phyloP scores from a whole-genome alignment of 441 rosid genomes.

The Mallotus repandus region DNA sequence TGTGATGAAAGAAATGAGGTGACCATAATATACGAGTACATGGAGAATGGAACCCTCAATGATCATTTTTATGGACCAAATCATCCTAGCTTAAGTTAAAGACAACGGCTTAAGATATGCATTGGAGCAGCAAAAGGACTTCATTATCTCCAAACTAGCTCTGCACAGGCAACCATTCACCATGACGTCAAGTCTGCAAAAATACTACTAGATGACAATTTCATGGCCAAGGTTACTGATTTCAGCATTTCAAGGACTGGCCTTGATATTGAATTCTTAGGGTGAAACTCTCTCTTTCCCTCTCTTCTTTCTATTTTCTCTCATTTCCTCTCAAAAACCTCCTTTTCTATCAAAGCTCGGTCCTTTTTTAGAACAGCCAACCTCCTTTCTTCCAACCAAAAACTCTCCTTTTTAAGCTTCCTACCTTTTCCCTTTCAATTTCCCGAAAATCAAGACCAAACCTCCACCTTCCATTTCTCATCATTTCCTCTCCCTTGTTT shows the following conservation, averaged over 20 bases:
- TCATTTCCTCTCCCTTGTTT: too few relatives aligned
- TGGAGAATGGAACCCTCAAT: constrained; percentile 80
- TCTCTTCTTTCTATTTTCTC: too few relatives aligned
- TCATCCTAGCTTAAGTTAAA: constrained; percentile 60
- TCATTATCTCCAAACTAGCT: constrained; percentile 92
- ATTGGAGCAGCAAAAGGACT: constrained; percentile 86
- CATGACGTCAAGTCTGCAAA: constrained; percentile 88
- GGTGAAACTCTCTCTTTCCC: too few relatives aligned
- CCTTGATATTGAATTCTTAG: constrained; percentile 74
- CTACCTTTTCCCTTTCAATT: too few relatives aligned
- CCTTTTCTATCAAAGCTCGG: too few relatives aligned
- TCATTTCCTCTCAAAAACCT: too few relatives aligned
- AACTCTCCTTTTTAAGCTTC: too few relatives aligned
- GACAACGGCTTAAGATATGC: constrained; percentile 72
- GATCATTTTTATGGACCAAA: constrained; percentile 57
- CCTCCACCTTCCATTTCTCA: too few relatives aligned
- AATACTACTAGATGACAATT: constrained; percentile 66
- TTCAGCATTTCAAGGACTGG: constrained; percentile 81
- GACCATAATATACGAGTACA: constrained; percentile 86
- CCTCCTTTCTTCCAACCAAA: too few relatives aligned
- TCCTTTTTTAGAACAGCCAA: too few relatives aligned
- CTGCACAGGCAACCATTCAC: constrained; percentile 71
- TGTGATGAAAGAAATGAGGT: constrained; percentile 71
- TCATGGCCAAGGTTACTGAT: constrained; percentile 91
- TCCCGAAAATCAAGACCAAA: too few relatives aligned